Conservation (phyloP, 2,329 filamentous ascomycete genomes). For the Aureobasidium lini region DNA sequence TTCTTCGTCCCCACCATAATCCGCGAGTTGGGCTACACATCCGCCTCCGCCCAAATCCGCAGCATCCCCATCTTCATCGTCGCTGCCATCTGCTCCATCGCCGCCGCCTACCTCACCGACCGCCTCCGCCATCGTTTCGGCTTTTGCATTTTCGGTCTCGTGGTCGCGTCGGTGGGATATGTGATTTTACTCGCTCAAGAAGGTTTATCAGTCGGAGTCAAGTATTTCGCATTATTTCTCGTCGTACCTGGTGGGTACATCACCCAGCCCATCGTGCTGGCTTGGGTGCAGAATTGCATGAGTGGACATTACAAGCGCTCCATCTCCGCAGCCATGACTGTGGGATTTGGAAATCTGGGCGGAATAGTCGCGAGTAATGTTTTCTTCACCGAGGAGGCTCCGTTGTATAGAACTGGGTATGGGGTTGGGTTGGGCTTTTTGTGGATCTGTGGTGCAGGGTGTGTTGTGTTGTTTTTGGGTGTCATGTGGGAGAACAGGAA, state of each 20-base stretch:
- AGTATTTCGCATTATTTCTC: constrained; percentile 50
- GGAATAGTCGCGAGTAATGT: constrained; percentile 47
- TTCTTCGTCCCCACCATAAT: constrained; percentile 39
- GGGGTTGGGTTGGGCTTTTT: constrained; percentile 40
- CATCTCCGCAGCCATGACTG: constrained; percentile 47
- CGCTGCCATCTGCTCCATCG: constrained; percentile 31
- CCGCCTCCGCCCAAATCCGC: constrained; percentile 31
- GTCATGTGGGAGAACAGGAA: constrained; percentile 40
- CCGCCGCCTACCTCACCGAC: constrained; percentile 44
- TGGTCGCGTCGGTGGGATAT: constrained; percentile 47
- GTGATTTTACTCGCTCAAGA: constrained; percentile 46
- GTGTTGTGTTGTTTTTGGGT: constrained; percentile 34
- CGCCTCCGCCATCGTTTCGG: constrained; percentile 44
- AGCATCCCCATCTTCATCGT: constrained; percentile 33
- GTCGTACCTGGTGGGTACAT: constrained; percentile 48
- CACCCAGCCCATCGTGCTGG: constrained; percentile 47
- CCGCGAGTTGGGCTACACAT: constrained; percentile 34
- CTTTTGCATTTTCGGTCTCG: constrained; percentile 47
- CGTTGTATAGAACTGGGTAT: constrained; percentile 45
- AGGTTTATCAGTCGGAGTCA: constrained; percentile 34
- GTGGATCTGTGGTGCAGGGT: constrained; percentile 38
- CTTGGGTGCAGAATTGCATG: constrained; percentile 52
- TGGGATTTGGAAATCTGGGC: constrained; percentile 44
- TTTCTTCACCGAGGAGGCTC: constrained; percentile 41
- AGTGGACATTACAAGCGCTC: constrained; percentile 52